A percentile compares a stretch with the other conserved stretches of the same genome.
Conservation (phyloP, 2,329 filamentous ascomycete genomes). For the Aphanoascus verrucosus region DNA sequence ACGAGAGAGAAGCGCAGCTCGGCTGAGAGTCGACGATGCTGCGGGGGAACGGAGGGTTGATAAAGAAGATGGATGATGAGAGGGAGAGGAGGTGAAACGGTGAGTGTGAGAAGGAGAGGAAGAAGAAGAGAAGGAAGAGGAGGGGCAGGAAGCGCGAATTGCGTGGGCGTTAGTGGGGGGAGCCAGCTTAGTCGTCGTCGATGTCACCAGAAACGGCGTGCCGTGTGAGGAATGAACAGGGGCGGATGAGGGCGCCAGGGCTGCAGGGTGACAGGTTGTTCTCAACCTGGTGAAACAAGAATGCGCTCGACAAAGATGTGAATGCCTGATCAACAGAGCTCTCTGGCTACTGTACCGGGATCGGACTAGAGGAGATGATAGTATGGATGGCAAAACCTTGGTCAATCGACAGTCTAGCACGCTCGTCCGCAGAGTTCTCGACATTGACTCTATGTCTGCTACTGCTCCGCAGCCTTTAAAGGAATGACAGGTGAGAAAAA, state of each 20-base stretch:
- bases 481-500: not conserved
- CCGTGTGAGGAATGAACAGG: conserved; percentile 6
- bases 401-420: conserved; percentile 7
- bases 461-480: not conserved
- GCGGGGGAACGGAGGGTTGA: conserved; percentile 1
- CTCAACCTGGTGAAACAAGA: conserved; percentile 5
- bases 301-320: conserved; percentile 3
- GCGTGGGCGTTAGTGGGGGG: conserved; percentile 26
- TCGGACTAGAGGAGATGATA: conserved; percentile 4
- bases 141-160: conserved; percentile 10
- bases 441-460: conserved; percentile 2
- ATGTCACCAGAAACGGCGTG: conserved; percentile 10
- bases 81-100: conserved; percentile 21
- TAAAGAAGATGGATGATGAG: conserved; percentile 14
- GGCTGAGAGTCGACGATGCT: conserved; percentile 21
- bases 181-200: conserved; percentile 28
- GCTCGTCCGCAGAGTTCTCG: not conserved
- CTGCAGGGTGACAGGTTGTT: conserved; percentile 7
- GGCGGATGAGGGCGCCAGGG: conserved; percentile 8
- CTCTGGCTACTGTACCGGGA: conserved; percentile 2
- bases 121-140: conserved; percentile 22
- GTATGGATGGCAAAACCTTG: conserved; percentile 6
- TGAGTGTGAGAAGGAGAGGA: conserved; percentile 18
- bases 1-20: conserved; percentile 38
- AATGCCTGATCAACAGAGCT: not conserved